A percentile compares a stretch with the other conserved stretches of the same genome.
phyloP scores from a whole-genome alignment of 495 filamentous ascomycete genomes.

The Aspergillus diversus region DNA sequence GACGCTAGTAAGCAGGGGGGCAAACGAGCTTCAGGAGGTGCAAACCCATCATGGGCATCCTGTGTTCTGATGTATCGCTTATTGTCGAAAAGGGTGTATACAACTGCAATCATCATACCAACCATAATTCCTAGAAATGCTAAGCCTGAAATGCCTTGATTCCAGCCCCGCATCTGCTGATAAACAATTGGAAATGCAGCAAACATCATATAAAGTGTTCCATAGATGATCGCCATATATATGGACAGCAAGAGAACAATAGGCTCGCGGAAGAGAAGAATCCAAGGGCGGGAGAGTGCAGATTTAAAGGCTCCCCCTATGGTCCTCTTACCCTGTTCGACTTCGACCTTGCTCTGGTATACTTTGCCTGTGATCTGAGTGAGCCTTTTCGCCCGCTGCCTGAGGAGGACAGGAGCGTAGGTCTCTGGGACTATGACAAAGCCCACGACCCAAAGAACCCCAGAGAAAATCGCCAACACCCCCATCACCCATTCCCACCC shows the following conservation, averaged over 20 bases:
- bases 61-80: conserved; percentile 29
- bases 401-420: conserved; percentile 59
- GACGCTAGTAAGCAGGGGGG: conserved; percentile 30
- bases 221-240: conserved; percentile 69
- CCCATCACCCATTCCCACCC: conserved; percentile 62
- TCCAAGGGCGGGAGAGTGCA: conserved; percentile 40
- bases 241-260: conserved; percentile 60
- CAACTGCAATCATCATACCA: conserved; percentile 65
- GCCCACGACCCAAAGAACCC: conserved; percentile 31
- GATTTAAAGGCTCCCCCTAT: conserved; percentile 43
- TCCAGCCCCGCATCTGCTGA: conserved; percentile 66
- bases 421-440: conserved; percentile 59
- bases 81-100: conserved; percentile 34
- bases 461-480: conserved; percentile 22
- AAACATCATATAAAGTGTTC: conserved; percentile 73
- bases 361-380: conserved; percentile 57
- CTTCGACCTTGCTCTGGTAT: conserved; percentile 54
- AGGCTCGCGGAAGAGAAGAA: conserved; percentile 67
- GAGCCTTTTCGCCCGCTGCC: conserved; percentile 48
- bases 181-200: conserved; percentile 76
- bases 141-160: conserved; percentile 62
- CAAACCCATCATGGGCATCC: conserved; percentile 18
- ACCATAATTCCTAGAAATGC: conserved; percentile 71
- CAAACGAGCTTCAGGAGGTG: conserved; percentile 38
- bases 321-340: conserved; percentile 32